These are phyloP conservation scores for Fragaria nilgerrensis DNA, from an alignment of 306 rosid genomes.

Conservation along the genomic window DNA sequence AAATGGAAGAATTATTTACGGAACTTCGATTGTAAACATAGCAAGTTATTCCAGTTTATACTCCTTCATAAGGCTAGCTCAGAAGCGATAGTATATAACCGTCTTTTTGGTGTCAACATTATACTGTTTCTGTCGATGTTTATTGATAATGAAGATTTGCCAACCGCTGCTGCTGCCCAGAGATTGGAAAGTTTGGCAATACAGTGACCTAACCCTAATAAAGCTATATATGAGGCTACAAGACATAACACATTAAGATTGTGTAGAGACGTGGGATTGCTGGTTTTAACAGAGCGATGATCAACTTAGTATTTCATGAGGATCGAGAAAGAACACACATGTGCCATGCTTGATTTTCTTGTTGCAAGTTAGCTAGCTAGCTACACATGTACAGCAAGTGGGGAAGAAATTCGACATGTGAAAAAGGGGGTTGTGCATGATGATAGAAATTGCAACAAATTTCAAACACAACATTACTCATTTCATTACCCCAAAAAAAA, in stretches of 20 bases:
- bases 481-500: no score
- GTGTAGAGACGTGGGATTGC: not conserved
- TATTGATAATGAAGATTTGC: no score
- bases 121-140: no score
- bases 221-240: not conserved
- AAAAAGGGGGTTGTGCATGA: not conserved
- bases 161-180: accelerated
- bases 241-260: not conserved
- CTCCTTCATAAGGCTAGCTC: no score
- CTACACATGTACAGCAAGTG: no score
- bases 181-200: not conserved
- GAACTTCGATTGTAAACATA: no score
- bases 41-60: no score
- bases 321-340: not conserved
- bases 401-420: not conserved
- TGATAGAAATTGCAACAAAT: not conserved
- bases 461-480: not conserved
- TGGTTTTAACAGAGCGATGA: not conserved
- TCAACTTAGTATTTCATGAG: not conserved
- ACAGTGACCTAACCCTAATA: not conserved
- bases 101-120: no score
- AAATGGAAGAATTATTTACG: no score
- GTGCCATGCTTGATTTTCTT: not conserved
- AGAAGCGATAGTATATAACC: no score
- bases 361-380: not conserved